These are phyloP conservation scores for Bidens hawaiensis DNA, from an alignment of 140 eudicot genomes.

Conservation along the genomic window DNA sequence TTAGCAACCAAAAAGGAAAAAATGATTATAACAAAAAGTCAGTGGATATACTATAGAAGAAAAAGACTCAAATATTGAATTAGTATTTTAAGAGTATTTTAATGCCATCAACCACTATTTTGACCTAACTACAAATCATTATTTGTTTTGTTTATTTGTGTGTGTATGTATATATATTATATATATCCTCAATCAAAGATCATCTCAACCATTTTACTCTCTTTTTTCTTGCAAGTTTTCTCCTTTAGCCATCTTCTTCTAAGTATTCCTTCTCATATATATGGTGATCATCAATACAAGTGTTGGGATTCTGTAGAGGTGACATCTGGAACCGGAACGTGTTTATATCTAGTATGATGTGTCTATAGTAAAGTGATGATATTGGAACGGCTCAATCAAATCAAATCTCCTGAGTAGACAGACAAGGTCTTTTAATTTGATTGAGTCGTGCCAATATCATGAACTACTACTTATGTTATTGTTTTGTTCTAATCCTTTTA, in stretches of 20 bases:
- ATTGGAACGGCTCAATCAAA: slow-evolving; percentile 80
- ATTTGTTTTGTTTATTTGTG: slow-evolving; percentile 12
- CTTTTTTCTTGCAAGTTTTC: not conserved
- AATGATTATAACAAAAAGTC: slow-evolving; percentile 7
- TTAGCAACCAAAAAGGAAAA: slow-evolving; percentile 7
- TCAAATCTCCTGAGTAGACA: slow-evolving; percentile 36
- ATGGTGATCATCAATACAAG: slow-evolving; percentile 5
- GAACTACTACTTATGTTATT: slow-evolving; percentile 12
- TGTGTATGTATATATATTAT: slow-evolving; percentile 7
- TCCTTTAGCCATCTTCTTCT: slow-evolving; percentile 9
- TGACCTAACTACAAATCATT: slow-evolving; percentile 31
- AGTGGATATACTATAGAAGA: slow-evolving; percentile 35
- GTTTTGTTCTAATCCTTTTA: not conserved
- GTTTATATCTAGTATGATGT: not conserved
- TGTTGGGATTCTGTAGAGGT: not conserved
- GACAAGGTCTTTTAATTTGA: slow-evolving; percentile 55
- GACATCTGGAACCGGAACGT: not conserved
- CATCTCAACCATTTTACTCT: slow-evolving; percentile 24
- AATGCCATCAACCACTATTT: slow-evolving; percentile 55
- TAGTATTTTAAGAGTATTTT: too few relatives aligned
- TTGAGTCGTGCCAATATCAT: slow-evolving; percentile 86
- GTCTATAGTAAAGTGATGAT: slow-evolving; percentile 34
- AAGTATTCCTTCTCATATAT: not conserved
- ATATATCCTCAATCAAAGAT: slow-evolving; percentile 21
- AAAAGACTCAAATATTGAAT: slow-evolving; percentile 37